Conservation (phyloP, 2,329 filamentous ascomycete genomes). For the Venturia effusa region DNA sequence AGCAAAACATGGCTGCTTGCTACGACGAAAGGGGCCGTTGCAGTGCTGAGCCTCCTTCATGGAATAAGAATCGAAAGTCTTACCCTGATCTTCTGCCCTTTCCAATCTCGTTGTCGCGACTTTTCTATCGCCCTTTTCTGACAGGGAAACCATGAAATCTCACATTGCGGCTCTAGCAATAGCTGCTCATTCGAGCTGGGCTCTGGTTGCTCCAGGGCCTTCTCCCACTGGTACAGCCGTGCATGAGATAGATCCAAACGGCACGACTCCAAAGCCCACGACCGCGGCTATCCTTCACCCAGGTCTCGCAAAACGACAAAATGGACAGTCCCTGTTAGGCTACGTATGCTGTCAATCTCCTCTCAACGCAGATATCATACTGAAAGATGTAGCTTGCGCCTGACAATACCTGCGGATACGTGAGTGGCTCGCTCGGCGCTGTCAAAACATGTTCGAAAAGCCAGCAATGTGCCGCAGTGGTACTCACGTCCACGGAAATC, state of each 20-base stretch:
- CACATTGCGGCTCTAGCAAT: not conserved
- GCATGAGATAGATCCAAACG: not conserved
- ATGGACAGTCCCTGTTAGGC: not conserved
- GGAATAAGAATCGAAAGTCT: not conserved
- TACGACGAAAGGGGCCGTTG: not conserved
- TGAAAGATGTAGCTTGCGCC: not conserved
- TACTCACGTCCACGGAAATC: no score
- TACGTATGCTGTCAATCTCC: not conserved
- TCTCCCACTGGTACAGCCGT: not conserved
- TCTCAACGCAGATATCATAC: not conserved
- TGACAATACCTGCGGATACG: conserved; percentile 12
- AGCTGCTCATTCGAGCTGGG: not conserved
- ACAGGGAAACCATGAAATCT: not conserved
- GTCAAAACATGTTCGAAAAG: not conserved
- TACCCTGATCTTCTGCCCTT: not conserved
- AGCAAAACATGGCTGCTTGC: not conserved
- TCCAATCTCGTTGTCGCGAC: not conserved
- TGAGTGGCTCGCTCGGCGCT: conserved; percentile 1
- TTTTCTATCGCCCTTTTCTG: not conserved
- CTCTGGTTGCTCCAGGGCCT: not conserved
- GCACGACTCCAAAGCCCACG: not conserved
- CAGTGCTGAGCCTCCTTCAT: not conserved
- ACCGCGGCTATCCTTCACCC: not conserved
- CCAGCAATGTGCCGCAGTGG: conserved; percentile 5
- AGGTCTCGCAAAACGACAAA: not conserved